Conservation (phyloP, 768 basidiomycete genomes). For the Tylopilus sp. region DNA sequence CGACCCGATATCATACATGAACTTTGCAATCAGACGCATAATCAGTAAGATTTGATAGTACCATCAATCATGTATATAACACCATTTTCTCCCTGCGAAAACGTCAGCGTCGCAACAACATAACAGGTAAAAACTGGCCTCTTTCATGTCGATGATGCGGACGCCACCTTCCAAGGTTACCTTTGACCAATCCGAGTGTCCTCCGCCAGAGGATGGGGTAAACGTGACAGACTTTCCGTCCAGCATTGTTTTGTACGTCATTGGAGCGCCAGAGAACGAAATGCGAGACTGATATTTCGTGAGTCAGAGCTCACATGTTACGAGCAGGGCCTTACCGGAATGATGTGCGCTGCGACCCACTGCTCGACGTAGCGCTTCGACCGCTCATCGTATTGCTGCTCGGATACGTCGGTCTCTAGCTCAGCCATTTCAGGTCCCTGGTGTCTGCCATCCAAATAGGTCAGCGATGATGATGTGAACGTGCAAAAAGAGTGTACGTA, state of each 20-base stretch:
- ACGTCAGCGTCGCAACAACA: conserved; percentile 1
- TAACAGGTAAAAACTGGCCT: conserved; percentile 40
- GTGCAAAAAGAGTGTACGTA: conserved; percentile 37
- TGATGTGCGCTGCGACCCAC: conserved; percentile 82
- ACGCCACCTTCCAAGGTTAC: conserved; percentile 55
- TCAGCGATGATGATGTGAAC: neutral
- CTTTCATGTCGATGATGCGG: conserved; percentile 55
- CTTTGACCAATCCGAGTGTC: conserved; percentile 51
- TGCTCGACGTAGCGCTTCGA: conserved; percentile 67
- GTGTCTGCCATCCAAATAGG: conserved; percentile 42
- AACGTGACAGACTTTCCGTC: conserved; percentile 58
- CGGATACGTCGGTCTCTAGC: conserved; percentile 54
- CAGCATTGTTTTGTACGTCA: conserved; percentile 56
- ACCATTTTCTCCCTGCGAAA: conserved; percentile 39
- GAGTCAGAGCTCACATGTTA: neutral
- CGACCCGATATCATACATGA: neutral
- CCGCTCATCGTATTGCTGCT: conserved; percentile 58
- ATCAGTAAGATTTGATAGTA: conserved; percentile 27
- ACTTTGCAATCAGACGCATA: too few species aligned
- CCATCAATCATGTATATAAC: conserved; percentile 43
- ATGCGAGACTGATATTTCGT: conserved; percentile 39
- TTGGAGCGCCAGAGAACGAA: conserved; percentile 34
- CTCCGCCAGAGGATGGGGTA: conserved; percentile 30
- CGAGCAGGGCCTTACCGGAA: conserved; percentile 53
- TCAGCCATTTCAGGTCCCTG: conserved; percentile 44